These are phyloP conservation scores for Dictyophora rubrovolvata DNA, from an alignment of 768 basidiomycete genomes.

Conservation along the genomic window DNA sequence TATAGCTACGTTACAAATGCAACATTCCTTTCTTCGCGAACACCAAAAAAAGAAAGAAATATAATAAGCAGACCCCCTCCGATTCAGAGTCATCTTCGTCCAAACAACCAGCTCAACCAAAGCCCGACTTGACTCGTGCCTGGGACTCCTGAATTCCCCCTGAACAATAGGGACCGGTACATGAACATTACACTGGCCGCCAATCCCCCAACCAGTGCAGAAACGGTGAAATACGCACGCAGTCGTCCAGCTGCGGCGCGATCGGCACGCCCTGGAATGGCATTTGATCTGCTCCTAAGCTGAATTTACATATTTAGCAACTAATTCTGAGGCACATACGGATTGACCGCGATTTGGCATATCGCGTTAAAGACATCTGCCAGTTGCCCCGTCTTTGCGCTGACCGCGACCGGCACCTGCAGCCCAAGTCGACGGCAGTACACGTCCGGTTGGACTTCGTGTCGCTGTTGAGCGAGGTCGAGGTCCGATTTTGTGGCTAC, in stretches of 20 bases:
- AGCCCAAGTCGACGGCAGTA: conserved; percentile 84
- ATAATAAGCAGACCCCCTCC: neutral
- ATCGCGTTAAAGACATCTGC: conserved; percentile 85
- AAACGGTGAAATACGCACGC: conserved; percentile 61
- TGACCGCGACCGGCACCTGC: conserved; percentile 92
- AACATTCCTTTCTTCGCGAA: neutral
- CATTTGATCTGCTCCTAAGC: conserved; percentile 33
- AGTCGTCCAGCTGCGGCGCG: conserved; percentile 60
- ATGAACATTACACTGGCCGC: conserved; percentile 63
- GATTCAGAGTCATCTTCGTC: conserved; percentile 35
- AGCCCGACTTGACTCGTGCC: conserved; percentile 26
- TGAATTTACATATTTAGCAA: conserved; percentile 1
- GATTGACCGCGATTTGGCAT: conserved; percentile 74
- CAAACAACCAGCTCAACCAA: conserved; percentile 61
- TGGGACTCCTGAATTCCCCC: conserved; percentile 45
- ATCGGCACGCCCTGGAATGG: conserved; percentile 79
- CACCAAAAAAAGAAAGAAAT: too few species aligned
- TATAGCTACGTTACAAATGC: neutral
- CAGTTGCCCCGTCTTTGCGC: conserved; percentile 73
- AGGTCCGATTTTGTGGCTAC: conserved; percentile 99
- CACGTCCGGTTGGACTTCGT: conserved; percentile 97
- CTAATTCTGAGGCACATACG: conserved; percentile 41
- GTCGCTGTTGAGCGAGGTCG: conserved; percentile 93
- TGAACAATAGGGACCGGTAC: conserved; percentile 59
- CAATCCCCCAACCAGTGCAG: conserved; percentile 63